A percentile compares a stretch with the other conserved stretches of the same genome.
Evolutionary conservation across 129 eudicot genomes (phyloP).

Genomic region (Flaveria bidentis): DNA sequence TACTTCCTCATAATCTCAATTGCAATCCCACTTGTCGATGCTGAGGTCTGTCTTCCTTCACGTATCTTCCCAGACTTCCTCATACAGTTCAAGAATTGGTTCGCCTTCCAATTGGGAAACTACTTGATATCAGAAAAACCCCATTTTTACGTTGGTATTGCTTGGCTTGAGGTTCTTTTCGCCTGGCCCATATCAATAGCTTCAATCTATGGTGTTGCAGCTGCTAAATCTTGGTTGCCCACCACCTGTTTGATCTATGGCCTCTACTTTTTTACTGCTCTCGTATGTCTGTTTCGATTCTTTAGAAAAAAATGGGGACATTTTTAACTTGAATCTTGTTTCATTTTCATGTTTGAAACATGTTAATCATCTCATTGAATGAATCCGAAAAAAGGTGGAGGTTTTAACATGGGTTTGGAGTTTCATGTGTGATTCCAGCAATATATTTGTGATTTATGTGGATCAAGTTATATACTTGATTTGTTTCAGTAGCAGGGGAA

Average conservation of each 20-base stretch:
- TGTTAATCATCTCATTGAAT: no score
- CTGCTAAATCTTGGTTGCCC: constrained; percentile 59
- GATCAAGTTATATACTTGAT: no score
- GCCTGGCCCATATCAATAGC: constrained; percentile 70
- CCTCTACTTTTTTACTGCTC: constrained; percentile 46
- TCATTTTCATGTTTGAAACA: background rate
- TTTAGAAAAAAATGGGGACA: background rate
- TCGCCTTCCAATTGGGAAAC: constrained; percentile 44
- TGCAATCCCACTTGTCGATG: constrained; percentile 62
- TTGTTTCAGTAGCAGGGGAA: no score
- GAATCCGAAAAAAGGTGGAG: no score
- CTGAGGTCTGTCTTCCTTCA: constrained; percentile 50
- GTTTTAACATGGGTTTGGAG: no score
- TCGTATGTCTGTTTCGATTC: constrained; percentile 35
- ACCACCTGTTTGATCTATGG: constrained; percentile 65
- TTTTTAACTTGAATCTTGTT: background rate
- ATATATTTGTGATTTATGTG: no score
- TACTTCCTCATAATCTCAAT: constrained; percentile 57
- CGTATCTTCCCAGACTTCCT: constrained; percentile 47
- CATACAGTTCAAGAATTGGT: constrained; percentile 51
- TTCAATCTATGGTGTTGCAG: constrained; percentile 48
- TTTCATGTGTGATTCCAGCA: no score
- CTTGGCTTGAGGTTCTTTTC: constrained; percentile 67
- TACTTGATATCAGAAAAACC: constrained; percentile 66
- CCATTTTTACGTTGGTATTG: constrained; percentile 67